Evolutionary conservation across 78 protist species (phyloP), one percentile per base, ranked within the genome.

Genomic region (Polysphondylium violaceum): DNA sequence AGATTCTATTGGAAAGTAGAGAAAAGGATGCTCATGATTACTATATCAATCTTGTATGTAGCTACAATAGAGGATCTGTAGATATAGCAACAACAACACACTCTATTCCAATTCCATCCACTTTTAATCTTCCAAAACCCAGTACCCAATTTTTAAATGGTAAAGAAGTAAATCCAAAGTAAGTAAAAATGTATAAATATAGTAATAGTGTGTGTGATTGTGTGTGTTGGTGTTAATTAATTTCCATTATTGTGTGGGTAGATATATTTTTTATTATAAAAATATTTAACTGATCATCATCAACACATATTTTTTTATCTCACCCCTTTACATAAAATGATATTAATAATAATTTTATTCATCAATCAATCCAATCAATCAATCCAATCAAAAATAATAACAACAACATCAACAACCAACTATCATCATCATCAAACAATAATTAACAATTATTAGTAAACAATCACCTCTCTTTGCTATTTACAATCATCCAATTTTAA

Each of bases 391-490:
- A n/a, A n/a, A n/a, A n/a, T n/a, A n/a, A n/a, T n/a, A n/a, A n/a
- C n/a, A n/a, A n/a, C n/a, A n/a, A n/a, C n/a, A n/a, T n/a, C n/a
- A n/a, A n/a, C n/a, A n/a, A n/a, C n/a, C n/a, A n/a, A n/a, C n/a
- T n/a, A n/a, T n/a, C n/a, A n/a, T n/a, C n/a, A n/a, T n/a, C n/a
- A n/a, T n/a, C n/a, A n/a, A n/a, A n/a, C n/a, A n/a, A 59, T 25
- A 25, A n/a, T n/a, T 61, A 14, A 5, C 2, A 16, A 23, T 40
- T 33, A 29, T 35, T 40, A 79, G 89, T 67, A 47, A 47, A 40
- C 27, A 55, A 14, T 83, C 91, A 53, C 91, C 91, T 31, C 33
- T 51, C 69, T 69, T 83, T 50, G 76, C 74, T 33, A 69, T 83
- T 33, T 53, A 83, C 31, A 31, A 53, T 29, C 76, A 83, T 58